Evolutionary conservation across 2,329 filamentous ascomycete species (phyloP), one percentile per base, ranked within the genome.

Genomic region (Trichoderma pleuroti): DNA sequence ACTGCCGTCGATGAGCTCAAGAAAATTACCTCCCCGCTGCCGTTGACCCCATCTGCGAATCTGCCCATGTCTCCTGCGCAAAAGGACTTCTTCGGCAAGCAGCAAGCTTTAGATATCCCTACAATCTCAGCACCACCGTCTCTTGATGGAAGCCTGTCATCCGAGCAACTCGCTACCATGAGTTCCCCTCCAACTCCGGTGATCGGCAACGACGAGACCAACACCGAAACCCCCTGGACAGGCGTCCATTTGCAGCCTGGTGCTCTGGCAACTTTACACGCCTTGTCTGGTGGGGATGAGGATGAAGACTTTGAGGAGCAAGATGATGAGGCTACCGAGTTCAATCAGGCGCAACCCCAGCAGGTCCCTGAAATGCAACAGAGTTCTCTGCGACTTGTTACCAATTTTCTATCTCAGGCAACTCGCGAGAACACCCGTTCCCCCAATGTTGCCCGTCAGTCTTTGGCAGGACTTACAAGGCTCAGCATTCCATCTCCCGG

Each of bases 401-500:
- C 86, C 59, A 78, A 77, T 68, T 77, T 84, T 32, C 75, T 73
- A 16, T 68, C 75, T 26, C 76, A 74, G 42, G 39, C 73, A 8
- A 61, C 72, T n/a, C 76, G 74, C 52, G 71, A 60, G 36, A 74
- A 67, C 28, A 67, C 70, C 30, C 74, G 74, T 57, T 77, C 84
- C 0, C 76, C 78, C 5, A 80, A 74, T 62, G 75, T 76, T 1
- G 75, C 73, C 42, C 79, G 85, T 10, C 87, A 88, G 56, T 91
- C 90, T 16, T 84, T 90, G 16, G 90, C 91, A 70, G 92, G 91
- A 49, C 86, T 98, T 73, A 94, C 92, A 24, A 90, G 88, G 71
- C 86, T 98, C 24, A 94, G 94, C 30, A 94, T 98, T 39, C 95
- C 94, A 7, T 98, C 95, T 0, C 95, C 95, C 0, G 92, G 93